Evolutionary conservation across 495 filamentous ascomycete genomes (phyloP).

Genomic region (Aspergillus conjunctus): DNA sequence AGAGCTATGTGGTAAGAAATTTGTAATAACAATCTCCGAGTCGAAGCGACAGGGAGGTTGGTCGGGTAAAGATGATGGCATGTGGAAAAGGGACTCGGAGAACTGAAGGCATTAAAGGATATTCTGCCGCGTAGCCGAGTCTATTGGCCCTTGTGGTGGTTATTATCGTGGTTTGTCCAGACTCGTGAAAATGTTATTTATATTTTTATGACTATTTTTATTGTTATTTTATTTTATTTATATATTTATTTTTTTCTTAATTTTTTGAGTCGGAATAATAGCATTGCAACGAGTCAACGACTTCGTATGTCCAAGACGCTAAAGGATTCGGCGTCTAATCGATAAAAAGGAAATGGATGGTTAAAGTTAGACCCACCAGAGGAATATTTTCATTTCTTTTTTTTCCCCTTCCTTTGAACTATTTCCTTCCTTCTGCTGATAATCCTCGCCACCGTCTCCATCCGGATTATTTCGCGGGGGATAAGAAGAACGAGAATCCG

Average conservation of each 20-base stretch:
- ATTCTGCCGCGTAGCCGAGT: not conserved
- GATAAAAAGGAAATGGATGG: slow-evolving; percentile 11
- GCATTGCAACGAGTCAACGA: not conserved
- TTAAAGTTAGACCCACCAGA: slow-evolving; percentile 10
- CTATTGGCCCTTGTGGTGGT: too few relatives aligned
- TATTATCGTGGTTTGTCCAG: too few relatives aligned
- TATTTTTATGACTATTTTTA: not conserved
- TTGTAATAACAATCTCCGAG: not conserved
- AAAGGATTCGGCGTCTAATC: slow-evolving; percentile 1
- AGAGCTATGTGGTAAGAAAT: not conserved
- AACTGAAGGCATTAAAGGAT: not conserved
- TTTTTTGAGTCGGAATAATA: not conserved
- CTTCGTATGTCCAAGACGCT: not conserved
- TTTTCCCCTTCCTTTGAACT: slow-evolving; percentile 3
- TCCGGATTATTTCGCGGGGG: slow-evolving; percentile 24
- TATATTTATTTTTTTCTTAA: not conserved
- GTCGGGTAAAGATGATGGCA: slow-evolving; percentile 4
- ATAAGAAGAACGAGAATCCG: slow-evolving; percentile 27
- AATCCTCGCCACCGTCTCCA: slow-evolving; percentile 23
- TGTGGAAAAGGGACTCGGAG: not conserved
- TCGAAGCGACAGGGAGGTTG: not conserved
- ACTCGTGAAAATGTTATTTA: not conserved
- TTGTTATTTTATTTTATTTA: not conserved
- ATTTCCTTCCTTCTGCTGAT: slow-evolving; percentile 13
- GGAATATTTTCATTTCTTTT: slow-evolving; percentile 8